These are phyloP conservation scores for Epichloe sibirici DNA, from an alignment of 2,329 filamentous ascomycete species.

Conservation along the genomic window DNA sequence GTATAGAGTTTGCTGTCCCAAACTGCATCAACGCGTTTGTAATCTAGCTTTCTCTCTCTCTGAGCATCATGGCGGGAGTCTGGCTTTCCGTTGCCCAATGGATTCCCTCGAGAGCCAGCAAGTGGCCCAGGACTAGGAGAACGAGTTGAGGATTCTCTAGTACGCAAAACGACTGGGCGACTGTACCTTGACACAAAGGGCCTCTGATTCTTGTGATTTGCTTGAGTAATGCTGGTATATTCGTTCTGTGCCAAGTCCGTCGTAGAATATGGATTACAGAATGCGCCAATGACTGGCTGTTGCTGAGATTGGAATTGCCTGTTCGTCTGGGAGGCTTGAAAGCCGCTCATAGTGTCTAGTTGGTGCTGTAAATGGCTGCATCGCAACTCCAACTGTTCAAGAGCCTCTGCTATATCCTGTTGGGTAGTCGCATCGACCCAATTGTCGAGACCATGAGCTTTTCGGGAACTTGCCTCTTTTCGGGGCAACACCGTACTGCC, in stretches of 20 bases:
- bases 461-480: neutral
- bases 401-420: neutral
- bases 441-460: neutral
- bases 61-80: neutral
- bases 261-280: neutral
- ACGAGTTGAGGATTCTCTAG: neutral
- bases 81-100: neutral
- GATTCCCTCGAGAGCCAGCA: neutral
- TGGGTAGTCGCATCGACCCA: neutral
- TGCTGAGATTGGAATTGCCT: neutral
- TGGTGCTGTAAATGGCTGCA: slow-evolving; percentile 2
- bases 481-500: neutral
- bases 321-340: neutral
- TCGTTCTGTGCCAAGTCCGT: neutral
- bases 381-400: slow-evolving; percentile 4
- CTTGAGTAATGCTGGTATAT: neutral
- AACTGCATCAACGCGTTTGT: slow-evolving; percentile 41
- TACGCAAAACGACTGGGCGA: neutral
- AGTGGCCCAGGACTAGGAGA: neutral
- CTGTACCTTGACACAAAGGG: neutral
- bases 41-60: slow-evolving; percentile 23
- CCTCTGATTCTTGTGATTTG: neutral
- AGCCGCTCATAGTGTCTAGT: neutral
- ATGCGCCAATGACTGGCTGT: neutral
- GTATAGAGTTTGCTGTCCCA: slow-evolving; percentile 39